Evolutionary conservation across 305 asterid species (phyloP).

Genomic region (Fraxinus albicans): DNA sequence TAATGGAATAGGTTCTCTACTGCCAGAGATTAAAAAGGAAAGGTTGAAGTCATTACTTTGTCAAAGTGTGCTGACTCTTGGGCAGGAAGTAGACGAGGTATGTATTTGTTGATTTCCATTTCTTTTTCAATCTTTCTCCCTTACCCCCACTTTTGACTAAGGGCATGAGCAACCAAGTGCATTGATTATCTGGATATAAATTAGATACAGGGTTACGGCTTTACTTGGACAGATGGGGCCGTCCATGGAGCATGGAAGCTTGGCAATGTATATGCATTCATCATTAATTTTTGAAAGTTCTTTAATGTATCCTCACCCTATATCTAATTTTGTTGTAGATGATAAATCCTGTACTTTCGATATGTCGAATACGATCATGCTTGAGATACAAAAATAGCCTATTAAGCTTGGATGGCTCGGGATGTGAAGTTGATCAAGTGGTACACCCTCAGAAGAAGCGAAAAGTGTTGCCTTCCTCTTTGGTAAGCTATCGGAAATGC

Average conservation of each 20-base stretch:
- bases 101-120: not conserved
- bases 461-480: conserved; percentile 31
- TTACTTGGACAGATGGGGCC: not conserved
- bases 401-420: conserved; percentile 23
- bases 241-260: conserved; percentile 3
- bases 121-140: not conserved
- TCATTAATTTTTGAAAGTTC: not conserved
- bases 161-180: not conserved
- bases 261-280: not conserved
- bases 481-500: conserved; percentile 36
- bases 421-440: conserved; percentile 27
- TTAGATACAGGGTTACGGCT: not conserved
- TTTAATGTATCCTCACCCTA: not conserved
- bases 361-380: conserved; percentile 50
- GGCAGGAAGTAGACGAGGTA: conserved; percentile 81
- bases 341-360: conserved; percentile 47
- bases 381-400: conserved; percentile 50
- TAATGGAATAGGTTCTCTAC: conserved; percentile 54
- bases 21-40: conserved; percentile 52
- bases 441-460: conserved; percentile 50
- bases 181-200: not conserved
- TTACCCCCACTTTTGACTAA: not conserved
- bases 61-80: conserved; percentile 53
- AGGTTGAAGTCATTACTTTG: conserved; percentile 55
- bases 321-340: conserved; percentile 40